Base-by-base conservation (phyloP, 805 yeast genomes). In the Danielozyma ontarioensis region DNA sequence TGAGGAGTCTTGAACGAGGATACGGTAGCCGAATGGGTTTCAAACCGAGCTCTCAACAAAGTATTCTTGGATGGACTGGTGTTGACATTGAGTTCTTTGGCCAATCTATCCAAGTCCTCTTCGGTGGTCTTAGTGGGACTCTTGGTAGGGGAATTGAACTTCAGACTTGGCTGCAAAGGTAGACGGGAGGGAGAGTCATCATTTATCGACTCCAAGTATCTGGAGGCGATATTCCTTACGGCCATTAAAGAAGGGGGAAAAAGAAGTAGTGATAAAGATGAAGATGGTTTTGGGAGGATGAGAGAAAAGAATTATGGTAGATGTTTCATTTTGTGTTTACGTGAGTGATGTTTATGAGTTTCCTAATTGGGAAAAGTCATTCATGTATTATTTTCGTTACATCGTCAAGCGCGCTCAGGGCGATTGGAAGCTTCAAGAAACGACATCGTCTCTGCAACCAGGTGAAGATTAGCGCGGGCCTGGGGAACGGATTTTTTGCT, bases 21-120 rank as follows among this genome's bases (percentile, higher is more conserved):
- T 3, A 66, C 62, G 0, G 70, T 66, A 1, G 64, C 71, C 10
- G 69, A 62, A 2, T 68, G 67, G 1, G 68, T 51, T 32, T 64
- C 70, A 35, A 58, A 66, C 25, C 55, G 51, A 1, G 61, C 42
- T 26, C 62, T 47, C 12, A 62, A 43, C 14, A 59, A 39, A 4
- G 50, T 56, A 4, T 55, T 46, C 28, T 53, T 57, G 14, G 47
- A 40, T 6, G 61, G 53, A 17, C 21, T 13, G 18, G 28, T 21
- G 25, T 14, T 14, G 13, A 60, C 40, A 32, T 59, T 52, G 39
- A 66, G 45, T 41, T 66, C 62, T 28, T 55, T 48, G 11, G 71
- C 70, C 29, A 66, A 46, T 13, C 45, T 55, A 27, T 66, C 72
- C 33, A 66, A 48, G 37, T 66, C 71, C 21, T 50, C 55, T 31